Conservation (phyloP, 441 rosid species). For the Erodium moschatum region DNA sequence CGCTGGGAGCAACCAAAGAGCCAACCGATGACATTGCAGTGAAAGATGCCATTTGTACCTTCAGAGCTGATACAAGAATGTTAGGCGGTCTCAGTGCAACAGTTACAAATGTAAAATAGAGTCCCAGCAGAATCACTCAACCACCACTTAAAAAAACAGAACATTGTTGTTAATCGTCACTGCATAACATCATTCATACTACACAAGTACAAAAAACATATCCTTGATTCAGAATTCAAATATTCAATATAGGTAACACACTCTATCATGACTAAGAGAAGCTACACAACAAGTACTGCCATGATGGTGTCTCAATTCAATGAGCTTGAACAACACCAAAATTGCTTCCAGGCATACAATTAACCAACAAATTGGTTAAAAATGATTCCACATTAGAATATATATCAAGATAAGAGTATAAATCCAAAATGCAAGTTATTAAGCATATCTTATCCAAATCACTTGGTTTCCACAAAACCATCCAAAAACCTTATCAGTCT, state of each 20-base stretch:
- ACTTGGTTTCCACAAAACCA: neutral
- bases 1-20: constrained; percentile 45
- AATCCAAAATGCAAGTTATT: neutral
- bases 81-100: neutral
- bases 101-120: neutral
- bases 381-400: neutral
- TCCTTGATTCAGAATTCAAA: neutral
- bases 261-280: neutral
- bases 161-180: neutral
- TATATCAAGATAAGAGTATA: neutral
- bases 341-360: neutral
- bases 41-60: constrained; percentile 53
- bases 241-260: neutral
- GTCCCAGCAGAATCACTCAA: neutral
- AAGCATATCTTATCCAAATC: neutral
- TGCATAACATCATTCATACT: too few relatives aligned
- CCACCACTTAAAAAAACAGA: neutral
- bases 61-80: constrained; percentile 18
- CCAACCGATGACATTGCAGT: constrained; percentile 58
- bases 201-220: neutral
- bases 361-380: neutral
- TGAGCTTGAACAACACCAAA: neutral
- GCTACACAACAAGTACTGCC: neutral
- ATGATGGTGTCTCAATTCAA: neutral
- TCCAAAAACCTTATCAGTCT: neutral